Evolutionary conservation across 176 grass and related monocot species (phyloP).

Genomic region (Ananas comosus): DNA sequence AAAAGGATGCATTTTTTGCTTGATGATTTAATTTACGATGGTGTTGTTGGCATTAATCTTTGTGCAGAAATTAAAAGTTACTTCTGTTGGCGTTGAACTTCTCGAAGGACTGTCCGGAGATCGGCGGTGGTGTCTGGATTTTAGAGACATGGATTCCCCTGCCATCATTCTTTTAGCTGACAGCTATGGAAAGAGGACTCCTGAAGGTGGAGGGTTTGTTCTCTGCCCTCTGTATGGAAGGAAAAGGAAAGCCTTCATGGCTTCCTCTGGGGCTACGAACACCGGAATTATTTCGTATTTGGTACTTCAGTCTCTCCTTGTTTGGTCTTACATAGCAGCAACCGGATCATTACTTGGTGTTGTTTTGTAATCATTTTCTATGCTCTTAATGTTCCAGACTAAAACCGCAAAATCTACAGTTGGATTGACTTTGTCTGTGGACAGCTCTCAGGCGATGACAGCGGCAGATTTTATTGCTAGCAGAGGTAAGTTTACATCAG

Average conservation of each 20-base stretch:
- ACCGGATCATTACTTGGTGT: background rate
- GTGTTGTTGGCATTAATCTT: conserved; percentile 15
- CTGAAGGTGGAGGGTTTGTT: conserved; percentile 83
- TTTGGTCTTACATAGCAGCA: background rate
- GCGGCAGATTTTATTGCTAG: conserved; percentile 70
- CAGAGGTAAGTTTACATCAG: conserved; percentile 49
- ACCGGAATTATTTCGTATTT: conserved; percentile 71
- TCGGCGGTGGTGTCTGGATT: conserved; percentile 85
- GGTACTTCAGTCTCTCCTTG: conserved; percentile 28
- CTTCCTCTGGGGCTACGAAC: conserved; percentile 68
- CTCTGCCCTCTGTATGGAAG: conserved; percentile 88
- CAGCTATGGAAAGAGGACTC: conserved; percentile 63
- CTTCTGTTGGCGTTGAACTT: conserved; percentile 69
- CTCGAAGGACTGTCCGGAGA: conserved; percentile 68
- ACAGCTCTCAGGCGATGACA: conserved; percentile 80
- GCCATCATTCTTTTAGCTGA: conserved; percentile 62
- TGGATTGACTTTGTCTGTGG: conserved; percentile 60
- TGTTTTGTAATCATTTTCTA: conserved; percentile 13
- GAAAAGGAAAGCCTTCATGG: conserved; percentile 95
- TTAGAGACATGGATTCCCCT: conserved; percentile 92
- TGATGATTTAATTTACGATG: conserved; percentile 15
- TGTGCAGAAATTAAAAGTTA: conserved; percentile 90
- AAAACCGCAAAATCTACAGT: conserved; percentile 71
- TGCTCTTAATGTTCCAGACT: conserved; percentile 38
- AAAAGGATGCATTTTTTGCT: conserved; percentile 16